These are phyloP conservation scores for Boletus tomentosulus DNA, from an alignment of 768 basidiomycete genomes.

Conservation along the genomic window DNA sequence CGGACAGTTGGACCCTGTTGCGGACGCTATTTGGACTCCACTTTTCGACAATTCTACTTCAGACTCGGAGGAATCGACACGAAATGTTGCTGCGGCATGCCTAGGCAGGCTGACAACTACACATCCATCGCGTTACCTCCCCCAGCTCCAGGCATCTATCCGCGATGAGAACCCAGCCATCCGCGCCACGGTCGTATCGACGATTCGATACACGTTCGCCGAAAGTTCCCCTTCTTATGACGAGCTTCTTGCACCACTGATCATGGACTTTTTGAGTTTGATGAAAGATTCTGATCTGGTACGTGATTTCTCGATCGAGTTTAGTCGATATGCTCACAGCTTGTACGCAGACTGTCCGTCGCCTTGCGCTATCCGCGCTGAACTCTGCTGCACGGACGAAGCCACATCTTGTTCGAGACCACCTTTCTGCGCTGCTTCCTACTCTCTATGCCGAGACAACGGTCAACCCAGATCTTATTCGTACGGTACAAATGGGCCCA, in stretches of 20 bases:
- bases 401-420: slow-evolving; percentile 85
- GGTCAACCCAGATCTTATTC: slow-evolving; percentile 74
- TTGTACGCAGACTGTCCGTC: slow-evolving; percentile 70
- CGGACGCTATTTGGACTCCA: slow-evolving; percentile 88
- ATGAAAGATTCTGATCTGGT: slow-evolving; percentile 90
- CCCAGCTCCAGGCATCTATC: slow-evolving; percentile 85
- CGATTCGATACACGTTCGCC: slow-evolving; percentile 87
- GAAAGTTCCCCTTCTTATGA: slow-evolving; percentile 85
- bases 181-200: slow-evolving; percentile 86
- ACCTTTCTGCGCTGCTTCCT: slow-evolving; percentile 71
- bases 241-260: slow-evolving; percentile 80
- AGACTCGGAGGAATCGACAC: slow-evolving; percentile 82
- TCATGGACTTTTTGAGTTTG: slow-evolving; percentile 87
- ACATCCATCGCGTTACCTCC: slow-evolving; percentile 85
- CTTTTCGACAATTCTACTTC: slow-evolving; percentile 84
- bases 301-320: slow-evolving; percentile 20
- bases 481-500: slow-evolving; percentile 94
- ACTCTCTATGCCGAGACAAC: slow-evolving; percentile 82
- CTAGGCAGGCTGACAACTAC: slow-evolving; percentile 93
- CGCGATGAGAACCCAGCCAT: slow-evolving; percentile 64
- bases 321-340: not conserved
- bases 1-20: slow-evolving; percentile 79
- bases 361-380: slow-evolving; percentile 82
- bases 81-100: slow-evolving; percentile 95
- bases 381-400: slow-evolving; percentile 96